A percentile compares a stretch with the other conserved stretches of the same genome.
These are phyloP conservation scores for Piper betle DNA, from an alignment of 164 flowering plant species.

Conservation along the genomic window DNA sequence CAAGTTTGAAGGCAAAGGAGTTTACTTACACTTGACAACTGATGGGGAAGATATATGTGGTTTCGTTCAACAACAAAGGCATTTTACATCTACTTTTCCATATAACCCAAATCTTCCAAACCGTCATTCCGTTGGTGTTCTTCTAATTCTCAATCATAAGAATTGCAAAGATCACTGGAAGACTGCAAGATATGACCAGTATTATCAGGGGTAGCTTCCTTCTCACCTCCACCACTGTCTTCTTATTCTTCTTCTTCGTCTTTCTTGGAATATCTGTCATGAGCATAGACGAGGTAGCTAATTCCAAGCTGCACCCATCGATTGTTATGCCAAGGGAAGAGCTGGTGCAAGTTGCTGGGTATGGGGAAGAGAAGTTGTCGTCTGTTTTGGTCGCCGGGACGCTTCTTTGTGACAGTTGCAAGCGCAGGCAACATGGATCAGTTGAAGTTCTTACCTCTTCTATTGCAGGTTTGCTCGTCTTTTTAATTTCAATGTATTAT, in stretches of 20 bases:
- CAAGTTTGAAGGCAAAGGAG: no score
- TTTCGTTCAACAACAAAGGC: no score
- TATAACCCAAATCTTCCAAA: neutral
- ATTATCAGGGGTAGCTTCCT: slow-evolving; percentile 11
- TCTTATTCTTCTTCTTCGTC: slow-evolving; percentile 8
- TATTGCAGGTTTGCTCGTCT: slow-evolving; percentile 35
- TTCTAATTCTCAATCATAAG: neutral
- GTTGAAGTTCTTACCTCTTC: slow-evolving; percentile 11
- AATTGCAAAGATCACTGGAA: slow-evolving; percentile 2
- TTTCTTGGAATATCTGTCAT: neutral
- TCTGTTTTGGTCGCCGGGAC: slow-evolving; percentile 61
- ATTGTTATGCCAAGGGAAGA: slow-evolving; percentile 26
- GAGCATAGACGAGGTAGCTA: neutral
- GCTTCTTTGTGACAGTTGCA: slow-evolving; percentile 33
- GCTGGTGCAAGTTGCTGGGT: slow-evolving; percentile 51
- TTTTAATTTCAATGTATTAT: neutral
- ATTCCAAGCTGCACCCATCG: slow-evolving; percentile 9
- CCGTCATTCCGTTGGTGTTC: neutral
- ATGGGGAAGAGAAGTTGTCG: slow-evolving; percentile 88
- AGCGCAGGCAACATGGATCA: slow-evolving; percentile 5
- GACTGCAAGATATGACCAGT: slow-evolving; percentile 31
- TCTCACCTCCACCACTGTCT: slow-evolving; percentile 13
- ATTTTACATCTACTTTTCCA: no score
- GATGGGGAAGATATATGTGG: no score
- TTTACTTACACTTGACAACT: no score